A percentile compares a stretch with the other conserved stretches of the same genome.
Conservation (phyloP, 768 basidiomycete species). For the Pisolithus microcarpus region DNA sequence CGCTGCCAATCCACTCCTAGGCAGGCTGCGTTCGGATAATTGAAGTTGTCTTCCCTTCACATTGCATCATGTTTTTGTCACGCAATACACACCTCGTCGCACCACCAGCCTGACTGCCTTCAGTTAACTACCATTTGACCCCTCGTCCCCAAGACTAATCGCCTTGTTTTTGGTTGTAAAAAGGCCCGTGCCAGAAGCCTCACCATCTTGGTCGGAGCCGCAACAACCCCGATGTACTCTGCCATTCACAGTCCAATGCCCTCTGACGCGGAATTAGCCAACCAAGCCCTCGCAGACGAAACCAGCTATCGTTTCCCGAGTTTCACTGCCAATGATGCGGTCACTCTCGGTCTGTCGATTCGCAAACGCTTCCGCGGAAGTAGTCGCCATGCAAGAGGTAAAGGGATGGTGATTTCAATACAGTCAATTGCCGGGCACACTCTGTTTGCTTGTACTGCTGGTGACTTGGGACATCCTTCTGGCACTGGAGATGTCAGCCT, state of each 20-base stretch:
- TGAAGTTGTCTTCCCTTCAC: too few species aligned
- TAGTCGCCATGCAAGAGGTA: slow-evolving; percentile 64
- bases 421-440: slow-evolving; percentile 75
- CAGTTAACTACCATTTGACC: too few species aligned
- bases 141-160: too few species aligned
- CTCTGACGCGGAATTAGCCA: slow-evolving; percentile 66
- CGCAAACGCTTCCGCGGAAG: slow-evolving; percentile 78
- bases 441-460: slow-evolving; percentile 77
- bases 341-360: slow-evolving; percentile 71
- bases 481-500: slow-evolving; percentile 71
- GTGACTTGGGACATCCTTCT: slow-evolving; percentile 61
- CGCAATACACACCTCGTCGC: too few species aligned
- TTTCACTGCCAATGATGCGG: slow-evolving; percentile 71
- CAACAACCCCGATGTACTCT: slow-evolving; percentile 47
- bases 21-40: too few species aligned
- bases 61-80: too few species aligned
- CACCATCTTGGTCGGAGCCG: neutral
- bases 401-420: slow-evolving; percentile 75
- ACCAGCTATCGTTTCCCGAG: slow-evolving; percentile 60
- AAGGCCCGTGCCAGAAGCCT: neutral
- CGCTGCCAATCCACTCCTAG: too few species aligned
- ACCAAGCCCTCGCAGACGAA: slow-evolving; percentile 66
- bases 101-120: too few species aligned
- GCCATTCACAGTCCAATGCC: slow-evolving; percentile 56
- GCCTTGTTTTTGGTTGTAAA: neutral